These are phyloP conservation scores for bread wheat (Triticum aestivum) DNA, from an alignment of 176 grass and related monocot species.

Conservation along the genomic window DNA sequence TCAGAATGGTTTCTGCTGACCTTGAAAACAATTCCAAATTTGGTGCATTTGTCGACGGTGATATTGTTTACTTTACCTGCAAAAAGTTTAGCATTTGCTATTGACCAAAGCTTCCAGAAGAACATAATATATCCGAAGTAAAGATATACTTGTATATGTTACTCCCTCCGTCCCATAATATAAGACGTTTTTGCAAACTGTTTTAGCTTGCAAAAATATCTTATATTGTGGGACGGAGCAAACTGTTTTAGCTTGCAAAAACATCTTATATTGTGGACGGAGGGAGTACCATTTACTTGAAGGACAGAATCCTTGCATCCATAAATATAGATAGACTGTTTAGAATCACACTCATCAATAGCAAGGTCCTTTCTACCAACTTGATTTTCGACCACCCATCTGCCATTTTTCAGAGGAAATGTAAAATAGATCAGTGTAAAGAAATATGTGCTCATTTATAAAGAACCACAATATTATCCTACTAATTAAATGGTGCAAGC, in stretches of 20 bases:
- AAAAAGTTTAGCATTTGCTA: constrained; percentile 25
- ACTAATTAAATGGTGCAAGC: constrained; percentile 17
- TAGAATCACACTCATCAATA: constrained; percentile 96
- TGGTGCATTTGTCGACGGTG: constrained; percentile 97
- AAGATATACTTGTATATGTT: neutral
- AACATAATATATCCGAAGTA: constrained; percentile 12
- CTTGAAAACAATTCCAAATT: constrained; percentile 84
- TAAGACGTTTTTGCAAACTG: too few species aligned
- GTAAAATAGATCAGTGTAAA: constrained; percentile 2
- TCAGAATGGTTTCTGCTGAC: constrained; percentile 40
- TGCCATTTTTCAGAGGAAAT: constrained; percentile 32
- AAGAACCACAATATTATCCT: neutral
- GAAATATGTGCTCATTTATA: constrained; percentile 1
- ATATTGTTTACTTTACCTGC: constrained; percentile 99
- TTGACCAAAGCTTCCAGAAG: constrained; percentile 11
- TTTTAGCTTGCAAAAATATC: too few species aligned
- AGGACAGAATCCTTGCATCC: constrained; percentile 98
- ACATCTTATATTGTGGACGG: too few species aligned
- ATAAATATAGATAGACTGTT: constrained; percentile 86
- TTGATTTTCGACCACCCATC: constrained; percentile 97
- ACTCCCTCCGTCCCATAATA: too few species aligned
- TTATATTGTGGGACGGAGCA: too few species aligned
- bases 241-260: too few species aligned
- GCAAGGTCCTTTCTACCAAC: constrained; percentile 77
- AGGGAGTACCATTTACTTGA: constrained; percentile 84